Percentiles rank a stretch among this genome's conserved stretches.
Evolutionary conservation across 331 rosid genomes (phyloP).

Genomic region (Quercus tomentella): DNA sequence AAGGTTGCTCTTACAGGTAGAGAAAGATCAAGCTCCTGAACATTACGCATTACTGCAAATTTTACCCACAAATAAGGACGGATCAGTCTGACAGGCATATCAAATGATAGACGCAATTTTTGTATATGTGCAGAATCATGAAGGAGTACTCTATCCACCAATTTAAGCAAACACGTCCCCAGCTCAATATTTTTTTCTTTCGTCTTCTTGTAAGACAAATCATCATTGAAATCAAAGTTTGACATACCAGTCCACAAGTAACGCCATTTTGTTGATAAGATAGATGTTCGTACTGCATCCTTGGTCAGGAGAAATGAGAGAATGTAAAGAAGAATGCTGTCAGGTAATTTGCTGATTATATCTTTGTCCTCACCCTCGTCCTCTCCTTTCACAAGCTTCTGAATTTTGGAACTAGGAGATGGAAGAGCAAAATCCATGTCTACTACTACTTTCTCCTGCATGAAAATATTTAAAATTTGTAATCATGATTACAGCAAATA

Average conservation of each 20-base stretch:
- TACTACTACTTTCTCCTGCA: not conserved
- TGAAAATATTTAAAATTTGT: not conserved
- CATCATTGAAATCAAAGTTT: not conserved
- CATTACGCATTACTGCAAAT: not conserved
- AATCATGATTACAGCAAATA: too few relatives aligned
- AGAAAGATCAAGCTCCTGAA: conserved; percentile 2
- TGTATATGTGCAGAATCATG: not conserved
- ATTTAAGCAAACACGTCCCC: not conserved
- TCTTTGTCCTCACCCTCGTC: not conserved
- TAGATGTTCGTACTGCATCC: conserved; percentile 7
- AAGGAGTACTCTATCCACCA: not conserved
- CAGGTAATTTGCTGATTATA: conserved; percentile 7
- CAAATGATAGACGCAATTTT: not conserved
- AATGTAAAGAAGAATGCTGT: conserved; percentile 13
- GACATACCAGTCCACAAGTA: conserved; percentile 14
- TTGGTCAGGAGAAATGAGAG: conserved; percentile 11
- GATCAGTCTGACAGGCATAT: not conserved
- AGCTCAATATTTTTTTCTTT: not conserved
- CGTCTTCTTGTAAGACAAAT: not conserved
- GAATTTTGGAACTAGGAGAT: not conserved
- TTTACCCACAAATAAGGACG: not conserved
- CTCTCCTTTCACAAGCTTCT: not conserved
- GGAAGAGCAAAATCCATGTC: not conserved
- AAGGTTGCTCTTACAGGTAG: not conserved
- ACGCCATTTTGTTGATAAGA: conserved; percentile 19